phyloP scores from a whole-genome alignment of 768 basidiomycete species.

The Suillus luteus region DNA sequence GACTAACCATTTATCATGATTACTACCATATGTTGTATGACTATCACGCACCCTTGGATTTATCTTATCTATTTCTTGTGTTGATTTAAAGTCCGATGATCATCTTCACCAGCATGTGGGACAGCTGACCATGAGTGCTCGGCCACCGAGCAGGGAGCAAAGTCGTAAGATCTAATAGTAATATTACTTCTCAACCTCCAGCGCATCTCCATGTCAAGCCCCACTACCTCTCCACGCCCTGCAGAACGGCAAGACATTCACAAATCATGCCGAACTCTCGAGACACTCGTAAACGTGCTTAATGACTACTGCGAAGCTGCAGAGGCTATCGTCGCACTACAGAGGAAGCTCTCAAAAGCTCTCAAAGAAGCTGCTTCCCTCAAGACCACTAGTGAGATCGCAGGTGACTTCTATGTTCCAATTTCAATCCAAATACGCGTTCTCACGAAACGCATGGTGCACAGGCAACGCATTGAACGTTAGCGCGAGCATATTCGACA shows the following conservation, averaged over 20 bases:
- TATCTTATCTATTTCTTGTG: neutral
- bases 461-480: constrained; percentile 69
- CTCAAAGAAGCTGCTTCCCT: constrained; percentile 63
- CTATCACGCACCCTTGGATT: neutral
- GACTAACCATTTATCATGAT: neutral
- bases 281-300: constrained; percentile 62
- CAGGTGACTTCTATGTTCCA: constrained; percentile 47
- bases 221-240: constrained; percentile 28
- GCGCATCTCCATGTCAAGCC: constrained; percentile 15
- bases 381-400: constrained; percentile 61
- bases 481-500: constrained; percentile 68
- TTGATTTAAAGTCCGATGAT: constrained; percentile 5
- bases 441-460: constrained; percentile 5
- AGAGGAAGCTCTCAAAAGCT: constrained; percentile 77
- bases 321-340: constrained; percentile 56
- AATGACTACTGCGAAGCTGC: constrained; percentile 78
- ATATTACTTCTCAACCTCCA: neutral
- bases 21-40: constrained; percentile 2
- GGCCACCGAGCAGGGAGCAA: neutral
- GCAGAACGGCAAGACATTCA: constrained; percentile 74
- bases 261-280: constrained; percentile 78
- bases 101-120: neutral
- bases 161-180: neutral
- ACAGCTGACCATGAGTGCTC: neutral
- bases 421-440: neutral